Conservation (phyloP, 2,329 filamentous ascomycete genomes). For the Penicillium sp. region DNA sequence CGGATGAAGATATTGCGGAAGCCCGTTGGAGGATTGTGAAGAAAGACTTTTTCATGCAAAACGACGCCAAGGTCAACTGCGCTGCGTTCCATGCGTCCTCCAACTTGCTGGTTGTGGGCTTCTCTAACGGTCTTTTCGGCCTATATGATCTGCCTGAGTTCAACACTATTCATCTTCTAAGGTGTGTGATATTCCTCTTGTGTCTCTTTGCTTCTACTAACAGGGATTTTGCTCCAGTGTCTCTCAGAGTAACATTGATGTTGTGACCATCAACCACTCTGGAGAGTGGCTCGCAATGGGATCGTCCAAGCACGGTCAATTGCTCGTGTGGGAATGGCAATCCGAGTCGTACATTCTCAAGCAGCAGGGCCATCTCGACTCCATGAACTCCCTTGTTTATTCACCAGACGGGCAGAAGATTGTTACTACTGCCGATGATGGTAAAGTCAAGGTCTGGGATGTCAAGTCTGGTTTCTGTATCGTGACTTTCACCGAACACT, state of each 20-base stretch:
- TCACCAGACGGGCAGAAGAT: slow-evolving; percentile 91
- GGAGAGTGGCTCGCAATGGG: slow-evolving; percentile 98
- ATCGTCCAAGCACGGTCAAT: slow-evolving; percentile 87
- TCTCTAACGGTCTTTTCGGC: slow-evolving; percentile 90
- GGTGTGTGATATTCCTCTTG: slow-evolving; percentile 33
- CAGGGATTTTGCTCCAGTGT: slow-evolving; percentile 60
- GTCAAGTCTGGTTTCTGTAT: slow-evolving; percentile 95
- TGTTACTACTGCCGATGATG: slow-evolving; percentile 91
- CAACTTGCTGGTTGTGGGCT: slow-evolving; percentile 92
- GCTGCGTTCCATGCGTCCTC: slow-evolving; percentile 84
- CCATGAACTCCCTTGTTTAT: slow-evolving; percentile 89
- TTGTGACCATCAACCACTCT: slow-evolving; percentile 87
- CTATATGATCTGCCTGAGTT: slow-evolving; percentile 96
- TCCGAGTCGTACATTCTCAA: slow-evolving; percentile 98
- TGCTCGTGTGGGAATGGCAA: slow-evolving; percentile 99
- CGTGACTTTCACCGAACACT: slow-evolving; percentile 96
- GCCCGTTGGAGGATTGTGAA: slow-evolving; percentile 89
- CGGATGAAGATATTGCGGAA: slow-evolving; percentile 61
- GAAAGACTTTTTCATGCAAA: slow-evolving; percentile 91
- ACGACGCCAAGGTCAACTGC: slow-evolving; percentile 80
- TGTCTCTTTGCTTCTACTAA: background rate
- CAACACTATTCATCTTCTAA: slow-evolving; percentile 83
- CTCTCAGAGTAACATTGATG: slow-evolving; percentile 94
- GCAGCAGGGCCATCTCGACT: slow-evolving; percentile 95
- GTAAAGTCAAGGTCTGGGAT: slow-evolving; percentile 99